phyloP scores from a whole-genome alignment of 331 rosid species.

The Arachis monticola region DNA sequence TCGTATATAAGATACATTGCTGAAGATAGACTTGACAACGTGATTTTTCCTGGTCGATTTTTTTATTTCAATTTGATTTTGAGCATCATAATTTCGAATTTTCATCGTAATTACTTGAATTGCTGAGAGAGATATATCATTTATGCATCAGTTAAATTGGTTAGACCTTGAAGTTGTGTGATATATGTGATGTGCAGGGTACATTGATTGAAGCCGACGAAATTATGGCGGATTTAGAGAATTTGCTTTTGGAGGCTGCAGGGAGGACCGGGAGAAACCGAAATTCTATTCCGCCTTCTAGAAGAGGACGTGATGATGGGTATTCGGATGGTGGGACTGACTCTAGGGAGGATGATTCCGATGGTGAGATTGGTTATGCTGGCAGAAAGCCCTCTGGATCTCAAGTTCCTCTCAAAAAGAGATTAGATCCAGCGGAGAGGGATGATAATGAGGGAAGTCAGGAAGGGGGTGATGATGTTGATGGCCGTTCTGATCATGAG shows the following conservation, averaged over 20 bases:
- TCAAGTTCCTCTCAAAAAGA: slow-evolving; percentile 84
- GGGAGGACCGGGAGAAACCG: slow-evolving; percentile 79
- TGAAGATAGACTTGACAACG: background rate
- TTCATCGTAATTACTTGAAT: background rate
- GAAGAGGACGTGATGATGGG: slow-evolving; percentile 61
- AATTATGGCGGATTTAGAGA: slow-evolving; percentile 83
- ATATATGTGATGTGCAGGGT: slow-evolving; percentile 37
- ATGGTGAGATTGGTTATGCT: slow-evolving; percentile 58
- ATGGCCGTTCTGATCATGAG: slow-evolving; percentile 54
- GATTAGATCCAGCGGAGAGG: slow-evolving; percentile 72
- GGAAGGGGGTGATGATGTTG: slow-evolving; percentile 55
- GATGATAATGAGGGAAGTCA: slow-evolving; percentile 59
- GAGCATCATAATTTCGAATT: background rate
- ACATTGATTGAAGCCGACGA: slow-evolving; percentile 8
- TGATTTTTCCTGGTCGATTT: too few species aligned
- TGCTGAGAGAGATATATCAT: background rate
- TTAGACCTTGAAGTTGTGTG: background rate
- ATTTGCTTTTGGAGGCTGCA: slow-evolving; percentile 89
- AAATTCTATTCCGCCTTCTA: slow-evolving; percentile 60
- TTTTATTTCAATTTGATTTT: background rate
- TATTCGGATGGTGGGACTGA: slow-evolving; percentile 80
- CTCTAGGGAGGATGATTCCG: slow-evolving; percentile 76
- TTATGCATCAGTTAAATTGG: background rate
- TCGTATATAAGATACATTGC: background rate
- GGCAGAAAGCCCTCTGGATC: slow-evolving; percentile 64